Evolutionary conservation across 2,329 filamentous ascomycete genomes (phyloP), one percentile per base, ranked within the genome.

Genomic region (Iodosphaeria phyllophila): DNA sequence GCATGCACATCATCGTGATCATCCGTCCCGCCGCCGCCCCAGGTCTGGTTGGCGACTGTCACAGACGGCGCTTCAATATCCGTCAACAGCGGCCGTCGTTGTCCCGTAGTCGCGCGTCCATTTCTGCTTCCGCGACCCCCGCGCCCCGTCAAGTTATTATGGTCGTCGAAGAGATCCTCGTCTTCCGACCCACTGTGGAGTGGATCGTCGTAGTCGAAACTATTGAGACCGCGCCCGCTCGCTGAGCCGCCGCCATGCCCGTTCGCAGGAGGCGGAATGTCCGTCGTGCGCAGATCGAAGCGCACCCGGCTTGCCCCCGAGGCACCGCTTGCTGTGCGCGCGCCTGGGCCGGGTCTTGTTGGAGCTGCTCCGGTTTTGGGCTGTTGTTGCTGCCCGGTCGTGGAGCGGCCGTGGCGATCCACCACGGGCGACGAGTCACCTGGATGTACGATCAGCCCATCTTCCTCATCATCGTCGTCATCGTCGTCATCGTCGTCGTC

Each of bases 61-160:
- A 47, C 68, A 26, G 69, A 75, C 4, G 76, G 75, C 4, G 75
- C 74, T 48, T 78, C 71, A 29, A 80, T 76, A 28, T 68, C 66
- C 4, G 74, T 79, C 30, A 83, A 54, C 22, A 82, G 58, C 26
- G 75, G 76, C 24, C 71, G 20, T 61, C 72, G 21, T 58, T n/a
- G n/a, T n/a, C n/a, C n/a, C n/a, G n/a, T n/a, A n/a, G n/a, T n/a
- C n/a, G n/a, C n/a, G n/a, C n/a, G n/a, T n/a, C n/a, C n/a, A n/a
- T n/a, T n/a, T n/a, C n/a, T n/a, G n/a, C n/a, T n/a, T n/a, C n/a
- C n/a, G n/a, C n/a, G n/a, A n/a, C n/a, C n/a, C n/a, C n/a, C n/a
- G 52, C 26, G 45, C 14, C 37, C 37, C 25, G 40, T 39, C 26
- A 58, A 48, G 14, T 48, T 38, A 22, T 16, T 25, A 23, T 19